Base-by-base conservation (phyloP, 2,329 filamentous ascomycete genomes). In the Botrytis paeoniae region DNA sequence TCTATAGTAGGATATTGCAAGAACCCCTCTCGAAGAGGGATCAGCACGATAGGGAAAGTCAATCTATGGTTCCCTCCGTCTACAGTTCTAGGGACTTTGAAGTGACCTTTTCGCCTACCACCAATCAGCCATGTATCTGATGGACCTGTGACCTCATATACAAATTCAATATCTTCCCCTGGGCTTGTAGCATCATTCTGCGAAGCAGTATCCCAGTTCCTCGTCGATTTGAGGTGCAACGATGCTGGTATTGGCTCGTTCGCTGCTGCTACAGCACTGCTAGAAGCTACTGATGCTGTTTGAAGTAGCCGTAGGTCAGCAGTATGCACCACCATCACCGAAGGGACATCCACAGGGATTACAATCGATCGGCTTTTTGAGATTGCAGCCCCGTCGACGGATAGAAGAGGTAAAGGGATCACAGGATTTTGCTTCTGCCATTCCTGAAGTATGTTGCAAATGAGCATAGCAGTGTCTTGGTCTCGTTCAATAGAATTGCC, bases 301-400 rank as follows among this genome's bases (percentile, higher is more conserved):
- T 80, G 73, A 16, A 85, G 83, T 2, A 93, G 82, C 41, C 85
- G 84, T 41, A 95, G 86, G 70, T 92, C 89, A 4, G 92, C 91
- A 0, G 93, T 97, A 81, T 97, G 92, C 0, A 98, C 88, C 32
- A 97, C 89, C 65, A 93, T 89, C 2, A 97, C 86, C 1, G 92
- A 90, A 0, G 95, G 95, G 1, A 99, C 89, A 73, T 97, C 94
- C 22, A 99, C 95, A 0, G 95, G 93, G 70, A 99, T 97, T 43
- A 92, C 85, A 77, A 99, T 95, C 20, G 89, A 90, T 32, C 87
- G 87, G 75, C 82, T 85, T 32, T 87, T 84, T 35, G 82, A 70
- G n/a, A 80, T 75, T 1, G 76, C 75, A 18, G 77, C 78, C 39
- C 78, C 73, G 54, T 76, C 74, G 43, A 75, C 72, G 60, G 74